Conservation (phyloP, 352 stramenopile genomes). For the Achlya hypogyna region DNA sequence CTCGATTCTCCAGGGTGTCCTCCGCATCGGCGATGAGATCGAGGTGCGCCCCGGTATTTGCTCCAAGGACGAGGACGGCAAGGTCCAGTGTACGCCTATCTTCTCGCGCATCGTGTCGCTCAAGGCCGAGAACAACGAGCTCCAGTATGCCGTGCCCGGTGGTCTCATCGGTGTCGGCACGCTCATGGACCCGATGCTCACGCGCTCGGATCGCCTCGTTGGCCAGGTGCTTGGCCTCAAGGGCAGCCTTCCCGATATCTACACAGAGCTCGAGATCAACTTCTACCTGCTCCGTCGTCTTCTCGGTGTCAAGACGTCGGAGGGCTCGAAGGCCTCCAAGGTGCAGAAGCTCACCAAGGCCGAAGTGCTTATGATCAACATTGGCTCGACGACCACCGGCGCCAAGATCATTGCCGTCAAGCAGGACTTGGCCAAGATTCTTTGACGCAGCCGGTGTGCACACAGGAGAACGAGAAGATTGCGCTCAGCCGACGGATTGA, state of each 20-base stretch:
- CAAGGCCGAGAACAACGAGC: slow-evolving; percentile 98
- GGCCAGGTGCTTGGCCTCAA: slow-evolving; percentile 97
- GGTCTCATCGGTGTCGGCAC: slow-evolving; percentile 99
- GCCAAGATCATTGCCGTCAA: slow-evolving; percentile 93
- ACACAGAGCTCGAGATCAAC: slow-evolving; percentile 98
- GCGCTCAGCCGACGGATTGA: slow-evolving; percentile 98
- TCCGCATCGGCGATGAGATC: slow-evolving; percentile 97
- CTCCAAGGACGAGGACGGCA: slow-evolving; percentile 95
- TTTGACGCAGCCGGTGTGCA: slow-evolving; percentile 99
- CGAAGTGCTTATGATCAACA: slow-evolving; percentile 99
- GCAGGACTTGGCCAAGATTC: slow-evolving; percentile 98
- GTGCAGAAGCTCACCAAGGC: slow-evolving; percentile 98
- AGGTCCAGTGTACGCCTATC: slow-evolving; percentile 91
- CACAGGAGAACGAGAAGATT: slow-evolving; percentile 99
- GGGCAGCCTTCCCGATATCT: slow-evolving; percentile 97
- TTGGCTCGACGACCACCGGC: slow-evolving; percentile 98
- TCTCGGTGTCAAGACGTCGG: slow-evolving; percentile 98
- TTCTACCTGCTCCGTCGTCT: slow-evolving; percentile 99
- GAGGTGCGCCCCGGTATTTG: slow-evolving; percentile 99
- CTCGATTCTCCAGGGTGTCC: slow-evolving; percentile 95
- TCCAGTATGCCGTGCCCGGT: slow-evolving; percentile 98
- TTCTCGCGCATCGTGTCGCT: slow-evolving; percentile 94
- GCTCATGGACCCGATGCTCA: slow-evolving; percentile 98
- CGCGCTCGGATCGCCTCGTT: slow-evolving; percentile 97
- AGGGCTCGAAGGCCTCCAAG: slow-evolving; percentile 98